Percentiles rank a stretch among this genome's conserved stretches.
Conservation (phyloP, 257 asterid species). For the Solanum paucissectum region DNA sequence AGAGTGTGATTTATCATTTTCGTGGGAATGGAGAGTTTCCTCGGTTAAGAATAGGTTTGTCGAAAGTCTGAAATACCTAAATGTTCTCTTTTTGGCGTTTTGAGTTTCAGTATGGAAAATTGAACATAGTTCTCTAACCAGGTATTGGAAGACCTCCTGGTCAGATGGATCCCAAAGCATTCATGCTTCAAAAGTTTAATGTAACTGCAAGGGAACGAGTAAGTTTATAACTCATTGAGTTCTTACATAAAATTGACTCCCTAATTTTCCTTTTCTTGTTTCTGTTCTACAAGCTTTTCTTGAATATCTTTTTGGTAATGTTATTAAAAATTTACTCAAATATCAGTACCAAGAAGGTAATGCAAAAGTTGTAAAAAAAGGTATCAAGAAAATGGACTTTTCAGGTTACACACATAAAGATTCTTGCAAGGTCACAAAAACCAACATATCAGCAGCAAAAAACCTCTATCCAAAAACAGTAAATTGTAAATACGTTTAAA, state of each 20-base stretch:
- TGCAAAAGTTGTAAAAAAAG: background rate
- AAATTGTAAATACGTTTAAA: background rate
- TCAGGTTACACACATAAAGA: background rate
- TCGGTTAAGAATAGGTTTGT: constrained; percentile 85
- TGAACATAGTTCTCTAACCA: constrained; percentile 13
- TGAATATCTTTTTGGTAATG: background rate
- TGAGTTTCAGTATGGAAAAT: background rate
- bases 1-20: constrained; percentile 68
- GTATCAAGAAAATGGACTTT: background rate
- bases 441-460: background rate
- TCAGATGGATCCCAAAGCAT: constrained; percentile 98
- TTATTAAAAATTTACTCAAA: background rate
- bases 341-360: background rate
- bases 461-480: background rate
- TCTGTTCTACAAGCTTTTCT: background rate
- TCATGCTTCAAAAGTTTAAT: constrained; percentile 79
- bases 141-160: constrained; percentile 96
- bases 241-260: background rate
- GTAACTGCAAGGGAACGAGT: constrained; percentile 73
- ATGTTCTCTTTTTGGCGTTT: background rate
- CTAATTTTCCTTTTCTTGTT: background rate
- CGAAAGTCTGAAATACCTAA: constrained; percentile 3
- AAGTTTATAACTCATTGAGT: constrained; percentile 14
- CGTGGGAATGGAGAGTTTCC: constrained; percentile 81
- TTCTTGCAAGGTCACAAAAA: background rate